A percentile compares a stretch with the other conserved stretches of the same genome.
Conservation (phyloP, 164 flowering plant species). For the Annona cherimola region DNA sequence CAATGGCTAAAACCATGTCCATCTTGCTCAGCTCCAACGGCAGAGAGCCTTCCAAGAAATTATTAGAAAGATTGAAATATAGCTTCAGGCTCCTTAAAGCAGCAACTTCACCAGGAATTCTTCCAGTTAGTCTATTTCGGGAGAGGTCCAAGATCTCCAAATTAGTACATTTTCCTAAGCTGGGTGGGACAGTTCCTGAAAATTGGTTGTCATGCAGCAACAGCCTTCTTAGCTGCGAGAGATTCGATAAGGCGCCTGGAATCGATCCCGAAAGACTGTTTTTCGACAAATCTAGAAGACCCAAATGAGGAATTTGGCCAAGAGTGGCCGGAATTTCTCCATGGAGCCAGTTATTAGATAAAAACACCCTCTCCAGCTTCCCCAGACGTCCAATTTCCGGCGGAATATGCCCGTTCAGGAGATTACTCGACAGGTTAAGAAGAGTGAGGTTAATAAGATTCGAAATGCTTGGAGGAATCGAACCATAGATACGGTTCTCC, state of each 20-base stretch:
- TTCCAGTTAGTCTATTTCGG: constrained; percentile 50
- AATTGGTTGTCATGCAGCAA: constrained; percentile 61
- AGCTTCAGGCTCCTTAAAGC: constrained; percentile 67
- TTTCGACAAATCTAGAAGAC: constrained; percentile 74
- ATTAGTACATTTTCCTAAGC: constrained; percentile 67
- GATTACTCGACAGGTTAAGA: constrained; percentile 70
- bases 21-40: constrained; percentile 85
- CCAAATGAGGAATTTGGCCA: constrained; percentile 62
- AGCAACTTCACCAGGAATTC: constrained; percentile 67
- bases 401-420: constrained; percentile 70
- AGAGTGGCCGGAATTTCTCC: constrained; percentile 65
- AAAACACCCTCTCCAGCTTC: constrained; percentile 60
- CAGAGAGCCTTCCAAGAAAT: constrained; percentile 51
- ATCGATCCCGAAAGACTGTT: constrained; percentile 78
- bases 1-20: constrained; percentile 85
- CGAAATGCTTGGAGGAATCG: constrained; percentile 68
- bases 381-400: constrained; percentile 39
- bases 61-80: constrained; percentile 73
- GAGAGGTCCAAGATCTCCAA: constrained; percentile 82
- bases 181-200: constrained; percentile 66
- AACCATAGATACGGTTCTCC: constrained; percentile 61
- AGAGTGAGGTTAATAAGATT: constrained; percentile 74
- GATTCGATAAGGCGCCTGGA: constrained; percentile 66
- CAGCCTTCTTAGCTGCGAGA: constrained; percentile 68
- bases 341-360: constrained; percentile 62